Percentiles rank a stretch among this genome's conserved stretches.
These are phyloP conservation scores for Chalaropsis ovoidea DNA, from an alignment of 2,329 filamentous ascomycete genomes.

Conservation along the genomic window DNA sequence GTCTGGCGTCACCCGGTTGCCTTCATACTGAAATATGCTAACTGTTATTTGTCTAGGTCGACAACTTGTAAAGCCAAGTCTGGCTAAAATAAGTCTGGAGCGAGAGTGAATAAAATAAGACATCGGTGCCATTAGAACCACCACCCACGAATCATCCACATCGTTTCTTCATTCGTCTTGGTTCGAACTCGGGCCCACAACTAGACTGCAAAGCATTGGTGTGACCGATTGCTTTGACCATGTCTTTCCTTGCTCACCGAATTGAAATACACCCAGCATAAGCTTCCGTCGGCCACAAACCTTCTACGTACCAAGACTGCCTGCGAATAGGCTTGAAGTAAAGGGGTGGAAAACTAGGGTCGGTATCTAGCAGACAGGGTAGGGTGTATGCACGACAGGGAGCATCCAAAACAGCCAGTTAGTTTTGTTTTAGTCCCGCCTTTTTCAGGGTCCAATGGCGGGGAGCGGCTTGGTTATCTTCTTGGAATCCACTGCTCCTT, in stretches of 20 bases:
- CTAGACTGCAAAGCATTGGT: not conserved
- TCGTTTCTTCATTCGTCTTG: not conserved
- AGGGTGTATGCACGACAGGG: not conserved
- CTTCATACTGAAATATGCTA: not conserved
- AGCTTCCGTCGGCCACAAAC: not conserved
- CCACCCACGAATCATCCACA: not conserved
- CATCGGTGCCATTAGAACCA: not conserved
- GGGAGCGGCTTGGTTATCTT: not conserved
- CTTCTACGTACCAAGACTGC: not conserved
- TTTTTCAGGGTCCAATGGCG: constrained; percentile 3
- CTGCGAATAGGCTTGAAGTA: not conserved
- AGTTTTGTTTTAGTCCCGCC: not conserved
- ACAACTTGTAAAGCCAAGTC: not conserved
- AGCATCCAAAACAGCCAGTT: not conserved
- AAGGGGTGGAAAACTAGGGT: not conserved
- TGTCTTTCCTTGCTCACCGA: not conserved
- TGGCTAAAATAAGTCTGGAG: not conserved
- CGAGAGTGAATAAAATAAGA: not conserved
- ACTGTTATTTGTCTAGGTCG: not conserved
- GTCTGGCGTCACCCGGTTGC: not conserved
- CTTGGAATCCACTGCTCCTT: not conserved
- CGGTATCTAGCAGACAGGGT: not conserved
- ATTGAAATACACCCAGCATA: not conserved
- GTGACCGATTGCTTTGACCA: not conserved
- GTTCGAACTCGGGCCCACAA: not conserved